A percentile compares a stretch with the other conserved stretches of the same genome.
Conservation (phyloP, 2,329 filamentous ascomycete genomes). For the Penicillium decumbens region DNA sequence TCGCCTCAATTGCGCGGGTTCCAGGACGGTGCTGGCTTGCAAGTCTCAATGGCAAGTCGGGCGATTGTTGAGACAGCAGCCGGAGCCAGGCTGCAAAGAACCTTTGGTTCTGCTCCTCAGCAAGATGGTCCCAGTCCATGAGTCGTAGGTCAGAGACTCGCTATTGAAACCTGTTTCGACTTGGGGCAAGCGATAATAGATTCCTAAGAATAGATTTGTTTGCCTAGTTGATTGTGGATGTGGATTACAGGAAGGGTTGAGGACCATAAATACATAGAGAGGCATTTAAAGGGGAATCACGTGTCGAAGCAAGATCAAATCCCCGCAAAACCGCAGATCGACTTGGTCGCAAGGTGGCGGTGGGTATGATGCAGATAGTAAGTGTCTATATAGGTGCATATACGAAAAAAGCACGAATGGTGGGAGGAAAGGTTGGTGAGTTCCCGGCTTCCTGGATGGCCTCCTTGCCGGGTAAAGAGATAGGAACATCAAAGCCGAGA, state of each 20-base stretch:
- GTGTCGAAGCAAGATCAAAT: too few relatives aligned
- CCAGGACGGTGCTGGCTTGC: neutral
- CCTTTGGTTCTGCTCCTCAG: slow-evolving; percentile 8
- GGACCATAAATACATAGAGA: too few relatives aligned
- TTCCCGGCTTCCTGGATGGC: too few relatives aligned
- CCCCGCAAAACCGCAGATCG: too few relatives aligned
- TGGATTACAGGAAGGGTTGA: too few relatives aligned
- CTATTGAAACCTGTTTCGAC: neutral
- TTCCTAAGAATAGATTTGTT: neutral
- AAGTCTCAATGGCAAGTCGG: neutral
- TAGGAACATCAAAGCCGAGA: neutral
- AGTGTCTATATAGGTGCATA: neutral
- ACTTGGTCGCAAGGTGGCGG: neutral
- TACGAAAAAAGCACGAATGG: too few relatives aligned
- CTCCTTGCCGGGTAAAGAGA: neutral
- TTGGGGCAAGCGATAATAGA: neutral
- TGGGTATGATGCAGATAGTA: neutral
- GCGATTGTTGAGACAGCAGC: neutral
- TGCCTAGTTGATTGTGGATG: too few relatives aligned
- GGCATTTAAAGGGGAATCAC: too few relatives aligned
- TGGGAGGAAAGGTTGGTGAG: too few relatives aligned
- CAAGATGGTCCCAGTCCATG: slow-evolving; percentile 11
- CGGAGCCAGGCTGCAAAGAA: slow-evolving; percentile 11
- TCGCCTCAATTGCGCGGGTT: neutral
- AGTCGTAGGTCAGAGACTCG: neutral